phyloP scores from a whole-genome alignment of 371 early-diverging fungal genomes.

The Mortierella sp. region DNA sequence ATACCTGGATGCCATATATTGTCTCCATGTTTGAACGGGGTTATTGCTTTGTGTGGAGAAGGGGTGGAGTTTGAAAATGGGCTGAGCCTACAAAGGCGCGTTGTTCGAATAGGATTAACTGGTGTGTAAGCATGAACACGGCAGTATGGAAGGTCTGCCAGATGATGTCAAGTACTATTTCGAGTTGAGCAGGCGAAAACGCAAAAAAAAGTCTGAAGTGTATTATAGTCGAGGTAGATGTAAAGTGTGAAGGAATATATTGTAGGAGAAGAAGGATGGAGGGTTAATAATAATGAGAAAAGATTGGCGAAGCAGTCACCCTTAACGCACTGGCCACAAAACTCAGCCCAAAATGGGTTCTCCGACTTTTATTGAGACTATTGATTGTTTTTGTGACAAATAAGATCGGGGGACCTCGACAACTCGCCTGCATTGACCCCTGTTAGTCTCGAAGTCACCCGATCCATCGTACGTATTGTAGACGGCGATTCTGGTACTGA shows the following conservation, averaged over 20 bases:
- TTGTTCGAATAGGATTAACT: neutral
- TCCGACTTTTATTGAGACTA: neutral
- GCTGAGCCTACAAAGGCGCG: neutral
- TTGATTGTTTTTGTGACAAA: conserved; percentile 14
- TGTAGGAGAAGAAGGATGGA: neutral
- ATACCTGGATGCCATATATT: conserved; percentile 53
- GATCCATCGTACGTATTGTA: conserved; percentile 20
- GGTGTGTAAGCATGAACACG: too few relatives aligned
- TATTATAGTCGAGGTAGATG: too few relatives aligned
- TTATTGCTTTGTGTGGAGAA: neutral
- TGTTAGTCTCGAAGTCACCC: conserved; percentile 9
- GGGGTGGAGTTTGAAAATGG: conserved; percentile 1
- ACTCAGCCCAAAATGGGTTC: conserved; percentile 7
- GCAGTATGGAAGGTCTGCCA: too few relatives aligned
- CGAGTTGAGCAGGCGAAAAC: too few relatives aligned
- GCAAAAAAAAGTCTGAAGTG: too few relatives aligned
- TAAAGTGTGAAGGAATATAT: neutral
- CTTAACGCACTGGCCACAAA: conserved; percentile 5
- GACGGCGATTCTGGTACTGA: conserved; percentile 32
- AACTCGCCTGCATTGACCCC: conserved; percentile 3
- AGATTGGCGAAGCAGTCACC: conserved; percentile 1
- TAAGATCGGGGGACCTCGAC: neutral
- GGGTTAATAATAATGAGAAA: neutral
- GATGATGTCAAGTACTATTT: too few relatives aligned
- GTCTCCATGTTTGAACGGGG: conserved; percentile 35